These are phyloP conservation scores for Aspergillus clavatus DNA, from an alignment of 2,329 filamentous ascomycete species.

Conservation along the genomic window DNA sequence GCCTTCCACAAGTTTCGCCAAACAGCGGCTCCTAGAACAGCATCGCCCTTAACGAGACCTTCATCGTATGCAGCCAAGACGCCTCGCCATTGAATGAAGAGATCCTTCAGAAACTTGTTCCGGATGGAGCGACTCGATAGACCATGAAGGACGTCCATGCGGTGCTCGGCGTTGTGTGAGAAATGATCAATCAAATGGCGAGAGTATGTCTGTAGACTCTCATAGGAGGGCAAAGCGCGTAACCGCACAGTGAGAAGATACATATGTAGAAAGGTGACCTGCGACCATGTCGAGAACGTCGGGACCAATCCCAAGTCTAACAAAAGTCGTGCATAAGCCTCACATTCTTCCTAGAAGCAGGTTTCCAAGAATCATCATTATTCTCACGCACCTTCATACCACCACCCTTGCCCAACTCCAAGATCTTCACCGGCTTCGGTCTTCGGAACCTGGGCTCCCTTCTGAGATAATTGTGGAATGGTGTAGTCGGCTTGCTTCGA, in stretches of 20 bases:
- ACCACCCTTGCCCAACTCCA: constrained; percentile 68
- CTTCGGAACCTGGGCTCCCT: constrained; percentile 62
- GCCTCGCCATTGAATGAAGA: constrained; percentile 91
- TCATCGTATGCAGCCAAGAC: constrained; percentile 63
- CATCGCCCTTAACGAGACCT: constrained; percentile 44
- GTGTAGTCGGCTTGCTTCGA: constrained; percentile 68
- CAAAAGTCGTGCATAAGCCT: no score
- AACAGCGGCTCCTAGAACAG: constrained; percentile 59
- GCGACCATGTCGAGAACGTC: constrained; percentile 93
- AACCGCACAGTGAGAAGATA: constrained; percentile 82
- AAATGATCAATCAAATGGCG: constrained; percentile 92
- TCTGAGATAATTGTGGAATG: constrained; percentile 63
- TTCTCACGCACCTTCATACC: constrained; percentile 66
- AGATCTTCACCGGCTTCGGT: constrained; percentile 78
- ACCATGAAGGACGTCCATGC: constrained; percentile 53
- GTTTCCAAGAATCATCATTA: not conserved
- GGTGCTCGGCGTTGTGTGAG: constrained; percentile 63
- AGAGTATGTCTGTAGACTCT: constrained; percentile 70
- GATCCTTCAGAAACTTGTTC: constrained; percentile 69
- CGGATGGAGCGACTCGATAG: constrained; percentile 51
- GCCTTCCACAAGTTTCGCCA: constrained; percentile 94
- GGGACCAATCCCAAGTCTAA: constrained; percentile 71
- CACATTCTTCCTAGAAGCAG: not conserved
- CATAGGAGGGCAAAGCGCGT: constrained; percentile 65
- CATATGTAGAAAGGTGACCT: constrained; percentile 94